Conservation (phyloP, 2,329 filamentous ascomycete genomes). For the Beauveria sp. region DNA sequence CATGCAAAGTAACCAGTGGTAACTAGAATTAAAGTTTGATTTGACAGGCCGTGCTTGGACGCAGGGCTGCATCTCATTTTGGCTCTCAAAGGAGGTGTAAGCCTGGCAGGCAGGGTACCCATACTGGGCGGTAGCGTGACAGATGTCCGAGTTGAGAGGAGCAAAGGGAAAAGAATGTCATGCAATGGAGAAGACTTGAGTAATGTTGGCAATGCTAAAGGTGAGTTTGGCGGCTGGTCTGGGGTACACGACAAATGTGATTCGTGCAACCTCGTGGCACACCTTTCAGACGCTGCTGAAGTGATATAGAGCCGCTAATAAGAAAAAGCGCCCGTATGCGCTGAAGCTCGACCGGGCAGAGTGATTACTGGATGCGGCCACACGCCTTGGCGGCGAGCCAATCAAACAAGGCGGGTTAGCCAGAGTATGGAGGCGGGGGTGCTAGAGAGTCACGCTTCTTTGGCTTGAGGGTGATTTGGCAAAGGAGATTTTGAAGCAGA, state of each 20-base stretch:
- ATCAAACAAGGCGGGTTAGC: background rate
- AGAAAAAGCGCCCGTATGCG: background rate
- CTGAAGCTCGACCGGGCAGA: background rate
- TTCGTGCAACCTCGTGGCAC: too few species aligned
- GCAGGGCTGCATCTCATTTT: background rate
- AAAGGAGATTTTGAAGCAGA: too few species aligned
- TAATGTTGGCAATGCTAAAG: too few species aligned
- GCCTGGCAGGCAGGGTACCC: background rate
- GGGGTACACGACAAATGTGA: too few species aligned
- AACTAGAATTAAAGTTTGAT: background rate
- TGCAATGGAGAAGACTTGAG: too few species aligned
- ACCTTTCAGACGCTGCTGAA: too few species aligned
- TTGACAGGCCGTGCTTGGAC: background rate
- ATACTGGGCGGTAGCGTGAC: background rate
- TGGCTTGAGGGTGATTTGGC: background rate
- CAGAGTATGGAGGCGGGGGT: background rate
- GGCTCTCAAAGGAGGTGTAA: background rate
- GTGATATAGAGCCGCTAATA: too few species aligned
- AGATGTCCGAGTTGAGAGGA: background rate
- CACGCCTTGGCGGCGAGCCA: background rate
- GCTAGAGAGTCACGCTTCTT: background rate
- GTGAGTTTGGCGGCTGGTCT: too few species aligned
- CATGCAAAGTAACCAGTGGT: too few species aligned
- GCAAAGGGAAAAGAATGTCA: too few species aligned
- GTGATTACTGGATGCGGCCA: slow-evolving; percentile 9